phyloP scores from a whole-genome alignment of 1,284 basidiomycete species.

The Ganoderma leucocontextum region DNA sequence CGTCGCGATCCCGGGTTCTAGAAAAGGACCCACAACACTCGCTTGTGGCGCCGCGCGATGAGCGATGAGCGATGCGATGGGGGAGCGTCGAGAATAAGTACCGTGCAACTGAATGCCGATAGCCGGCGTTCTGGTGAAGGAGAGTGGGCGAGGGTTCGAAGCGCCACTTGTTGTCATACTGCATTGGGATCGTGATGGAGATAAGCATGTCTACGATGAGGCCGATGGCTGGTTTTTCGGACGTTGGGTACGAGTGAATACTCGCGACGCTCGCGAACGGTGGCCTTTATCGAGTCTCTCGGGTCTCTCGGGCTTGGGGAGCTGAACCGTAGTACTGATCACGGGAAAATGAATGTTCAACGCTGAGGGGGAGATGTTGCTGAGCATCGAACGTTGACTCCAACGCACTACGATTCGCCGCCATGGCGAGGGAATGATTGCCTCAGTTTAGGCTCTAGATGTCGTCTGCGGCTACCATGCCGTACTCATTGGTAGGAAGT shows the following conservation, averaged over 20 bases:
- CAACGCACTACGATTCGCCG: neutral
- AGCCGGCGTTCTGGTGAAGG: neutral
- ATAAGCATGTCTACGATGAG: too few relatives aligned
- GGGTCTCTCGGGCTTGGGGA: too few relatives aligned
- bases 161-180: too few relatives aligned
- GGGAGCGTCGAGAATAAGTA: neutral
- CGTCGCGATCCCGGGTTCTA: constrained; percentile 2
- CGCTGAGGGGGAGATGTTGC: neutral
- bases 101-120: constrained; percentile 1
- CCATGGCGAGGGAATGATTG: neutral
- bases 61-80: neutral
- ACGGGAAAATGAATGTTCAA: too few relatives aligned
- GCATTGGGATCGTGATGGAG: too few relatives aligned
- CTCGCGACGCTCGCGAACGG: too few relatives aligned
- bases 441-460: neutral
- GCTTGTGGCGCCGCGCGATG: neutral
- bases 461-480: neutral
- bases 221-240: too few relatives aligned
- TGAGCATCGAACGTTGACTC: neutral
- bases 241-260: too few relatives aligned
- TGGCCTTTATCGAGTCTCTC: too few relatives aligned
- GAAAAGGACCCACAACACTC: constrained; percentile 4
- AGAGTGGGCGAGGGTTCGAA: neutral
- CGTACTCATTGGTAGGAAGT: neutral
- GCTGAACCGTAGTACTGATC: too few relatives aligned